Conservation (phyloP, 73 alveolate species). For the Stentor coeruleus region DNA sequence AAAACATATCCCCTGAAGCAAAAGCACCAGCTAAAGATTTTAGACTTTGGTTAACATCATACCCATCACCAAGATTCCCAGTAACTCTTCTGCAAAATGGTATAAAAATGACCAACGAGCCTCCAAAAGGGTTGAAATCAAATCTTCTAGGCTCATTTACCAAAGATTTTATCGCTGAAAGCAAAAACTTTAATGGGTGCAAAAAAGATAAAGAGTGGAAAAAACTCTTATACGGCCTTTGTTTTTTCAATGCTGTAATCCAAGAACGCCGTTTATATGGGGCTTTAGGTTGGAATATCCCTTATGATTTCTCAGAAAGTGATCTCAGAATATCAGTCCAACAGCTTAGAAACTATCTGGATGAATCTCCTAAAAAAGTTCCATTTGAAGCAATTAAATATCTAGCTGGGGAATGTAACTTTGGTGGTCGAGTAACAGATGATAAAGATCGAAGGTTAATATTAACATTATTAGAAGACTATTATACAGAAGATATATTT, state of each 20-base stretch:
- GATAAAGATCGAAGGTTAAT: constrained; percentile 98
- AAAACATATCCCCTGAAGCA: constrained; percentile 92
- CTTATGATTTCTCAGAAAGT: constrained; percentile 98
- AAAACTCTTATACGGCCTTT: constrained; percentile 94
- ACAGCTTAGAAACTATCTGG: constrained; percentile 96
- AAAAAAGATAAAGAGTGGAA: constrained; percentile 91
- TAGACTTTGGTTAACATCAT: constrained; percentile 99
- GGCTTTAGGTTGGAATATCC: constrained; percentile 99
- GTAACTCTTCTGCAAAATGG: constrained; percentile 98
- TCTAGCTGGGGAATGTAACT: constrained; percentile 99
- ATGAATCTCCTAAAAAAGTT: constrained; percentile 95
- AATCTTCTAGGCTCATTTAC: constrained; percentile 91
- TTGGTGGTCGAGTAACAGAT: constrained; percentile 99
- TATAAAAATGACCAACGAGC: constrained; percentile 99
- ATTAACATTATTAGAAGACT: constrained; percentile 90
- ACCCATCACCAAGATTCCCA: constrained; percentile 99
- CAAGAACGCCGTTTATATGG: constrained; percentile 99
- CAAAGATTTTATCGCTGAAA: constrained; percentile 94
- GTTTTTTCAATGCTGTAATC: constrained; percentile 99
- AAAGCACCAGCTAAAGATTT: constrained; percentile 95
- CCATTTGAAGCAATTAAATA: constrained; percentile 98
- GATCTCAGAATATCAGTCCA: constrained; percentile 97
- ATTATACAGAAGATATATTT: constrained; percentile 81
- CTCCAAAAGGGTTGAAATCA: constrained; percentile 98
- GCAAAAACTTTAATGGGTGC: constrained; percentile 94